Conservation (phyloP, 73 alveolate species). For the Effrenium voratum region DNA sequence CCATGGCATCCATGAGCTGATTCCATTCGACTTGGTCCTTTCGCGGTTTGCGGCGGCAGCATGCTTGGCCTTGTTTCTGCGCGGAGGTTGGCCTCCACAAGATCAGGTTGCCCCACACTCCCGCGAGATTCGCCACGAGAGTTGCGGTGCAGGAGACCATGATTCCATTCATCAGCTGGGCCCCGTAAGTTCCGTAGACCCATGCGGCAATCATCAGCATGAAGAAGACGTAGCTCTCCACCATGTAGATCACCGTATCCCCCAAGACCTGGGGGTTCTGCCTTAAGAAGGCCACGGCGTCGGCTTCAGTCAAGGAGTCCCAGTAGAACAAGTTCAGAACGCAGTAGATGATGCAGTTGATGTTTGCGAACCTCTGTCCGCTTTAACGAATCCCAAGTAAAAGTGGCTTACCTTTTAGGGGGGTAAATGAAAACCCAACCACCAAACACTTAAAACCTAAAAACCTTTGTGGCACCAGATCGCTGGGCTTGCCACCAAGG, state of each 20-base stretch:
- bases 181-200: constrained; percentile 62
- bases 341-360: constrained; percentile 70
- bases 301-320: constrained; percentile 49
- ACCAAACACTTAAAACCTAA: too few relatives aligned
- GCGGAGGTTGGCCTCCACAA: neutral
- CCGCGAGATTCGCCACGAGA: neutral
- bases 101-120: constrained; percentile 38
- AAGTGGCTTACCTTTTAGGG: too few relatives aligned
- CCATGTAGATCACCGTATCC: constrained; percentile 85
- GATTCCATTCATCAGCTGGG: neutral
- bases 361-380: too few relatives aligned
- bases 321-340: constrained; percentile 50
- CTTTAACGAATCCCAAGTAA: too few relatives aligned
- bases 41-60: too few relatives aligned
- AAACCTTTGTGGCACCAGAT: neutral
- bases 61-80: too few relatives aligned
- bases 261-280: constrained; percentile 73
- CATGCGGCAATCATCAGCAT: constrained; percentile 24
- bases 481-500: neutral
- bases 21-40: too few relatives aligned
- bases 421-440: too few relatives aligned
- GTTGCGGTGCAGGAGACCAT: neutral
- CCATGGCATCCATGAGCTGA: too few relatives aligned
- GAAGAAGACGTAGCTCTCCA: constrained; percentile 53
- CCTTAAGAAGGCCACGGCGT: constrained; percentile 35